Evolutionary conservation across 345 rosid species (phyloP).

Genomic region (Tarenaya hassleriana): DNA sequence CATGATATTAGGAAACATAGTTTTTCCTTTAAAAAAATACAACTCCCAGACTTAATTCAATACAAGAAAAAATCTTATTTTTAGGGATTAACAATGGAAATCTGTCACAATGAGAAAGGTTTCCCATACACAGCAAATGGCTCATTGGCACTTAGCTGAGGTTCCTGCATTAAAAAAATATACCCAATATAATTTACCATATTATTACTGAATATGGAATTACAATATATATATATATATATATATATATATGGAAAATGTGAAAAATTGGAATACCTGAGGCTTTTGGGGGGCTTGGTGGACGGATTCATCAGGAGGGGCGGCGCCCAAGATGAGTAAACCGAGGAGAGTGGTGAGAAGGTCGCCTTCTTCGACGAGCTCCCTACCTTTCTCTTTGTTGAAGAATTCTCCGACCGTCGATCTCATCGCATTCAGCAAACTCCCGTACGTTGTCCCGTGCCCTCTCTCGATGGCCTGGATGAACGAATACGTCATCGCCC

Average conservation of each 20-base stretch:
- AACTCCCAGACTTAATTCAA: no score
- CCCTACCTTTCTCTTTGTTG: slow-evolving; percentile 26
- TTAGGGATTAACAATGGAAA: no score
- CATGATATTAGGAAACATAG: no score
- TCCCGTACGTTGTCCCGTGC: slow-evolving; percentile 60
- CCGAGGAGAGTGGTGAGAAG: slow-evolving; percentile 48
- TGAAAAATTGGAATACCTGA: slow-evolving; percentile 34
- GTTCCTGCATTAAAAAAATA: slow-evolving; percentile 57
- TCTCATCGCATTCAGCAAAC: slow-evolving; percentile 64
- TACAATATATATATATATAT: neutral
- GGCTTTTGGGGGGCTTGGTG: slow-evolving; percentile 15
- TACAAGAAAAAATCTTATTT: no score
- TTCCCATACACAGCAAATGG: slow-evolving; percentile 55
- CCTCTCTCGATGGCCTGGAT: slow-evolving; percentile 79
- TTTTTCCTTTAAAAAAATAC: no score
- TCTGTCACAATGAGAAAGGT: slow-evolving; percentile 54
- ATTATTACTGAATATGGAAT: no score
- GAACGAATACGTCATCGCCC: slow-evolving; percentile 94
- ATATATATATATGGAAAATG: neutral
- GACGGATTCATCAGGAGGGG: slow-evolving; percentile 13
- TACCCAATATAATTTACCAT: no score
- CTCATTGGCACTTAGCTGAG: slow-evolving; percentile 64
- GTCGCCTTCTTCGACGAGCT: slow-evolving; percentile 36
- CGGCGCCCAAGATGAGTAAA: slow-evolving; percentile 48
- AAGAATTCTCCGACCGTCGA: slow-evolving; percentile 48